A percentile compares a stretch with the other conserved stretches of the same genome.
Evolutionary conservation across 2,329 filamentous ascomycete species (phyloP).

Genomic region (Leptographium lundbergii): DNA sequence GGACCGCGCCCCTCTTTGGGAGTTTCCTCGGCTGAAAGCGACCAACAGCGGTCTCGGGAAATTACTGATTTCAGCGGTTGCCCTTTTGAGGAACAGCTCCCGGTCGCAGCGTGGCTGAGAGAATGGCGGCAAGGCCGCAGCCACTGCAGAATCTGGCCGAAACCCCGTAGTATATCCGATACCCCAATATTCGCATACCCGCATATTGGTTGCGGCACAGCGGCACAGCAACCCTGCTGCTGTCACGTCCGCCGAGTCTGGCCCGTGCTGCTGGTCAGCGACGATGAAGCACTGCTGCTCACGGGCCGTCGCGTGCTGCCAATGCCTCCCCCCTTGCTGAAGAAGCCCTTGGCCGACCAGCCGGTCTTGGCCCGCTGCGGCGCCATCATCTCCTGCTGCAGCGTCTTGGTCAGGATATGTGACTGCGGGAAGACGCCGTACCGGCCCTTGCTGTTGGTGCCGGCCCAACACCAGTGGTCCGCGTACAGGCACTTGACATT

Average conservation of each 20-base stretch:
- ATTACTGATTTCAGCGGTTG: neutral
- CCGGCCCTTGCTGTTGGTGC: slow-evolving; percentile 21
- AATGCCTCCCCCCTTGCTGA: neutral
- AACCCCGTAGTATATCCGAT: too few species aligned
- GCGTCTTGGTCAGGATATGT: slow-evolving; percentile 10
- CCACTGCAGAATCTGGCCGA: neutral
- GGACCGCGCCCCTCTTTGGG: neutral
- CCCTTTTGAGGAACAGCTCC: neutral
- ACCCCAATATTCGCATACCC: neutral
- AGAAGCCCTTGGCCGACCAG: slow-evolving; percentile 9
- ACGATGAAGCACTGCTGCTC: slow-evolving; percentile 10
- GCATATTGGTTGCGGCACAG: neutral
- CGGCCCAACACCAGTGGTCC: slow-evolving; percentile 24
- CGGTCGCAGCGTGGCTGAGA: neutral
- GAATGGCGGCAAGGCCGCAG: neutral
- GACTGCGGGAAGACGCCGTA: slow-evolving; percentile 21
- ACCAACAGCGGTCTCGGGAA: neutral
- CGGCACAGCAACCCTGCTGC: too few species aligned
- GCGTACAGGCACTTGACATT: slow-evolving; percentile 39
- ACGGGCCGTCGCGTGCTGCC: slow-evolving; percentile 2
- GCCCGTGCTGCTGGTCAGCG: slow-evolving; percentile 10
- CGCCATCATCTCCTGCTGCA: slow-evolving; percentile 9
- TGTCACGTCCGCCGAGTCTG: slow-evolving; percentile 1
- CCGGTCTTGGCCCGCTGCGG: slow-evolving; percentile 3
- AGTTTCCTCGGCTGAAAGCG: neutral